Evolutionary conservation across 2,329 filamentous ascomycete genomes (phyloP).

Genomic region (Alternaria sp.): DNA sequence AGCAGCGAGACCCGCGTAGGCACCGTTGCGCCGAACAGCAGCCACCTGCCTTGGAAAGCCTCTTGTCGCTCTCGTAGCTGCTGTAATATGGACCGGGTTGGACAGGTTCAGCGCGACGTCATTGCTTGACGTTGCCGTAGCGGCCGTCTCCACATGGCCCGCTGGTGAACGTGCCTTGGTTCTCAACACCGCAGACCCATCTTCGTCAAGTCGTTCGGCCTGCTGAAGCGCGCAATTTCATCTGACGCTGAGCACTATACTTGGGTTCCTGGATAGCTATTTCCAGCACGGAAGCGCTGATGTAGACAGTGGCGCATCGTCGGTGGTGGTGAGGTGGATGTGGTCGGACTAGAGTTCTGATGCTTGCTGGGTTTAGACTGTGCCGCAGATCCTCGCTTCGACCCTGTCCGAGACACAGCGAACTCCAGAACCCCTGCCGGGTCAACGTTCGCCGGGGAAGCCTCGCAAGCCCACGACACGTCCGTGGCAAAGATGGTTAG

Average conservation of each 20-base stretch:
- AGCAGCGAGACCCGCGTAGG: slow-evolving; percentile 41
- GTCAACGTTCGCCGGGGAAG: slow-evolving; percentile 16
- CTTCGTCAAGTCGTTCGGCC: slow-evolving; percentile 18
- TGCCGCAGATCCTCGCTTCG: slow-evolving; percentile 40
- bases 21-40: slow-evolving; percentile 20
- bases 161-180: not conserved
- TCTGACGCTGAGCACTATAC: slow-evolving; percentile 23
- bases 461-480: slow-evolving; percentile 22
- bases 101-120: slow-evolving; percentile 9
- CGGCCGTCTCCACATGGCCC: not conserved
- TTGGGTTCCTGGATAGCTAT: slow-evolving; percentile 14
- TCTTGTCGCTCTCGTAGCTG: slow-evolving; percentile 20
- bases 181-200: not conserved
- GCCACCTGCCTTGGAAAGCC: slow-evolving; percentile 25
- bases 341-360: slow-evolving; percentile 36
- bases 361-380: slow-evolving; percentile 36
- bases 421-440: slow-evolving; percentile 31
- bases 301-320: slow-evolving; percentile 16
- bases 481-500: slow-evolving; percentile 11
- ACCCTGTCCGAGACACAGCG: slow-evolving; percentile 30
- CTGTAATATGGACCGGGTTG: slow-evolving; percentile 6
- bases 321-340: slow-evolving; percentile 32
- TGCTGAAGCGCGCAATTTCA: slow-evolving; percentile 21
- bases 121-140: slow-evolving; percentile 4
- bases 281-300: slow-evolving; percentile 24